These are phyloP conservation scores for Verticillium dahliae DNA, from an alignment of 2,329 filamentous ascomycete genomes.

Conservation along the genomic window DNA sequence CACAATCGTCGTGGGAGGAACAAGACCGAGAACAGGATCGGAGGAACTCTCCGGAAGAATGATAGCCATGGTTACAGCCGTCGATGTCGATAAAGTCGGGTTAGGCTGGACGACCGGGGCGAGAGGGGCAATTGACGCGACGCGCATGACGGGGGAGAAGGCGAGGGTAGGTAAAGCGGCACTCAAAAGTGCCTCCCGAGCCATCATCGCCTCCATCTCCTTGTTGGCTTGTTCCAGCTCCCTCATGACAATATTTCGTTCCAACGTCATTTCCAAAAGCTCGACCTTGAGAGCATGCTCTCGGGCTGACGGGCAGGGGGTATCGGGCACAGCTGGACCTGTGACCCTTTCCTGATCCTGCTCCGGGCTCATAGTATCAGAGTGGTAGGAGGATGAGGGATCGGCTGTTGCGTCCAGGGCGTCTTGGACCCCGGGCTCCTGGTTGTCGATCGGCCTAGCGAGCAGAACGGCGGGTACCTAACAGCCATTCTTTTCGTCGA, in stretches of 20 bases:
- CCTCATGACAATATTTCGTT: not conserved
- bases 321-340: not conserved
- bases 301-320: not conserved
- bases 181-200: not conserved
- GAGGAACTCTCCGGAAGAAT: not conserved
- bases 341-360: not conserved
- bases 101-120: not conserved
- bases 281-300: not conserved
- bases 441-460: not conserved
- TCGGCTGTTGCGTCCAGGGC: not conserved
- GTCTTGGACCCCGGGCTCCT: not conserved
- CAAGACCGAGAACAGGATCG: not conserved
- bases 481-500: not conserved
- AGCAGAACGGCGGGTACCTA: not conserved
- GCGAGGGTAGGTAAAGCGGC: not conserved
- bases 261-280: not conserved
- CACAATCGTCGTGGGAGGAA: not conserved
- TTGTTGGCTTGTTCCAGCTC: not conserved
- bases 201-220: not conserved
- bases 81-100: not conserved
- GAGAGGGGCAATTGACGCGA: not conserved
- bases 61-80: not conserved
- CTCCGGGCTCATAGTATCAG: not conserved
- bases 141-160: not conserved
- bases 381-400: not conserved